Evolutionary conservation across 2,329 filamentous ascomycete genomes (phyloP).

Genomic region (Thielaviopsis ethacetica): DNA sequence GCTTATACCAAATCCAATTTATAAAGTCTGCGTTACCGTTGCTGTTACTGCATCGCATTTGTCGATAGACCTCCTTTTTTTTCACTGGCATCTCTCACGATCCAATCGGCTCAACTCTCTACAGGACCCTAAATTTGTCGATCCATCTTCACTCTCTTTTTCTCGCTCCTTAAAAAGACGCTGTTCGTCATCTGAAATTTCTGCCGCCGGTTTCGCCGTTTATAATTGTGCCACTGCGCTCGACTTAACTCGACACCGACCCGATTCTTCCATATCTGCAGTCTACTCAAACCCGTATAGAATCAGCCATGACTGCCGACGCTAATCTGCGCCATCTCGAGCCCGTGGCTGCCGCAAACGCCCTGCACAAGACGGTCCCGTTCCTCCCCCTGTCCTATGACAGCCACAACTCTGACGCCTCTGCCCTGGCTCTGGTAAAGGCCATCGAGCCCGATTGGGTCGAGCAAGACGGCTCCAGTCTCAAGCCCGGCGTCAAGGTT

Average conservation of each 20-base stretch:
- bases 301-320: slow-evolving; percentile 7
- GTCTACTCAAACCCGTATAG: background rate
- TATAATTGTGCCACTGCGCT: background rate
- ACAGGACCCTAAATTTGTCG: background rate
- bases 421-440: slow-evolving; percentile 64
- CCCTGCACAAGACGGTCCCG: slow-evolving; percentile 26
- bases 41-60: background rate
- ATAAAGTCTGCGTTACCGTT: background rate
- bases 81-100: background rate
- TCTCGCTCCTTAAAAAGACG: background rate
- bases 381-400: slow-evolving; percentile 67
- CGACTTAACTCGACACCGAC: background rate
- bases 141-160: slow-evolving; percentile 1
- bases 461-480: slow-evolving; percentile 29
- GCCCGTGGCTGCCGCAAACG: background rate
- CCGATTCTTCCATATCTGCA: background rate
- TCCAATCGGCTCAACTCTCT: background rate
- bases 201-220: background rate
- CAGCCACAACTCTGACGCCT: slow-evolving; percentile 57
- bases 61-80: slow-evolving; percentile 1
- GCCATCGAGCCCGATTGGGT: slow-evolving; percentile 74
- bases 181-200: background rate
- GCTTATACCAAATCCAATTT: background rate
- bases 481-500: slow-evolving; percentile 44
- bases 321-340: slow-evolving; percentile 5